A percentile compares a stretch with the other conserved stretches of the same genome.
These are phyloP conservation scores for Przewalskia tangutica DNA, from an alignment of 257 asterid genomes.

Conservation along the genomic window DNA sequence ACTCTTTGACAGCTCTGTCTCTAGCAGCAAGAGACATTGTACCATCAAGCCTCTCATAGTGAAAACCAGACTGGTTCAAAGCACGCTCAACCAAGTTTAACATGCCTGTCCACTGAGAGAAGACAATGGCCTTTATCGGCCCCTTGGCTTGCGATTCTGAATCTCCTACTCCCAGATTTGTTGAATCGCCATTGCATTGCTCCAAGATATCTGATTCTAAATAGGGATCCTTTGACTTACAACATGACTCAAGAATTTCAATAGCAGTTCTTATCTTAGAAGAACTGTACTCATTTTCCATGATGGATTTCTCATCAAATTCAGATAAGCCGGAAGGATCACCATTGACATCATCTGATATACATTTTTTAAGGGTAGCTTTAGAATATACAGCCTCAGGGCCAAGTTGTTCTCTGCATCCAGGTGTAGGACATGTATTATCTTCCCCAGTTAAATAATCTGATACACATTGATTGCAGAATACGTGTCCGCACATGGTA, in stretches of 20 bases:
- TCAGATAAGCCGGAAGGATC: slow-evolving; percentile 31
- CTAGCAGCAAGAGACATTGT: slow-evolving; percentile 90
- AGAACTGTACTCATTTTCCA: slow-evolving; percentile 46
- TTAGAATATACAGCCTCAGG: slow-evolving; percentile 69
- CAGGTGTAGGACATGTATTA: slow-evolving; percentile 68
- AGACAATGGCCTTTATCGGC: slow-evolving; percentile 78
- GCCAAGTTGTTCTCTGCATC: slow-evolving; percentile 82
- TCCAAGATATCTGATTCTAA: slow-evolving; percentile 23
- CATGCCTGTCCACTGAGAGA: slow-evolving; percentile 99
- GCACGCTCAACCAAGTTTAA: slow-evolving; percentile 76
- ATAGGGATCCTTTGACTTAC: slow-evolving; percentile 26
- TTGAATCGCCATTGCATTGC: slow-evolving; percentile 24
- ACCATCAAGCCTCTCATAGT: slow-evolving; percentile 89
- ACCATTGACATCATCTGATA: slow-evolving; percentile 36
- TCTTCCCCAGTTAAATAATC: slow-evolving; percentile 83
- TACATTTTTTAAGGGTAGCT: slow-evolving; percentile 51
- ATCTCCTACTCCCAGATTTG: slow-evolving; percentile 23
- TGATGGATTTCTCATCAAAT: slow-evolving; percentile 35
- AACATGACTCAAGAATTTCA: slow-evolving; percentile 47
- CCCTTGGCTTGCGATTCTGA: slow-evolving; percentile 25
- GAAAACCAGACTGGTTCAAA: slow-evolving; percentile 36
- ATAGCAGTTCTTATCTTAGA: slow-evolving; percentile 73
- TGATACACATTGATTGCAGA: slow-evolving; percentile 85
- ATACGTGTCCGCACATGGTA: slow-evolving; percentile 89
- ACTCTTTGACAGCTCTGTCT: slow-evolving; percentile 92